phyloP scores from a whole-genome alignment of 495 filamentous ascomycete species.

The Xylaria acuta region DNA sequence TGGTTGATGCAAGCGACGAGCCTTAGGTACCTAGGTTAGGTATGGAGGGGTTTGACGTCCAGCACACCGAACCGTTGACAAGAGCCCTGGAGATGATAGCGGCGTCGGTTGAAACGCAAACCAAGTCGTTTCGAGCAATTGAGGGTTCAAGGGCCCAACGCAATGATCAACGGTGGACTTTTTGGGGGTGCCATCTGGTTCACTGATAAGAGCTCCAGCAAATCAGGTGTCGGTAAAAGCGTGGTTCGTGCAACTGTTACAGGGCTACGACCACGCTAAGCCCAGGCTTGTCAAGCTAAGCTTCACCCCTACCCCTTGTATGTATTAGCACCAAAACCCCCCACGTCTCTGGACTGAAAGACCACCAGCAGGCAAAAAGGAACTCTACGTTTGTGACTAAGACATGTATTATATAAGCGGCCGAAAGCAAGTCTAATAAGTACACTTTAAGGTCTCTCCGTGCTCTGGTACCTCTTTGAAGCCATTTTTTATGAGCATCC shows the following conservation, averaged over 20 bases:
- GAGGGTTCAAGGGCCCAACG: not conserved
- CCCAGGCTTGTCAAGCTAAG: not conserved
- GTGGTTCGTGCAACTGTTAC: not conserved
- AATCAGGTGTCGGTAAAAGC: slow-evolving; percentile 3
- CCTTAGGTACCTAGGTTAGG: too few species aligned
- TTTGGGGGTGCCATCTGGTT: slow-evolving; percentile 1
- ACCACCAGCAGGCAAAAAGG: too few species aligned
- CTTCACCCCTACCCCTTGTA: not conserved
- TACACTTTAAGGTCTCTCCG: not conserved
- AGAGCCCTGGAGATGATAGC: not conserved
- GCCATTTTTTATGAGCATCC: too few species aligned
- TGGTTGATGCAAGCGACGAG: not conserved
- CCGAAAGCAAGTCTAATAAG: not conserved
- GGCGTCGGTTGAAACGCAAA: not conserved
- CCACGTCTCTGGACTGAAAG: too few species aligned
- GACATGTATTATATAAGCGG: too few species aligned
- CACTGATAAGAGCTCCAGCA: slow-evolving; percentile 21
- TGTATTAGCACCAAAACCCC: not conserved
- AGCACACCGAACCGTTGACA: not conserved
- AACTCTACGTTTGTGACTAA: not conserved
- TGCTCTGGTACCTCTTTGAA: not conserved
- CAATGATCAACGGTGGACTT: slow-evolving; percentile 8
- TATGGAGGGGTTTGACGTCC: not conserved
- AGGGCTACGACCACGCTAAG: not conserved
- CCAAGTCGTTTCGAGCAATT: slow-evolving; percentile 1